Evolutionary conservation across 768 basidiomycete species (phyloP).

Genomic region (Saitozyma podzolica): DNA sequence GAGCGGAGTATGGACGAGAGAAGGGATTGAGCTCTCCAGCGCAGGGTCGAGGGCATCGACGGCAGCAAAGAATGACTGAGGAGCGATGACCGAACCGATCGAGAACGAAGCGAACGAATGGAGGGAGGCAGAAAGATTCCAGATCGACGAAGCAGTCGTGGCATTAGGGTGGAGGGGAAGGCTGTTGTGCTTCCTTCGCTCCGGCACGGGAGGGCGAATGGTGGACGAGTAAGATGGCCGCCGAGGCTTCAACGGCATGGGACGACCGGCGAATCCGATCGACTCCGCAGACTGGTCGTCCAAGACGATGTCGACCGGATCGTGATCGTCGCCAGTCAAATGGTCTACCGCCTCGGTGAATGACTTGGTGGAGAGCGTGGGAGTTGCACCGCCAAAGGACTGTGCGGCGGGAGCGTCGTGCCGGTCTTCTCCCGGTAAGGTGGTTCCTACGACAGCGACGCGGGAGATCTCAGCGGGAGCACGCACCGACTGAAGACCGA

Average conservation of each 20-base stretch:
- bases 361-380: slow-evolving; percentile 42
- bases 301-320: slow-evolving; percentile 22
- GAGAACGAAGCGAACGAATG: slow-evolving; percentile 39
- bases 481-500: slow-evolving; percentile 33
- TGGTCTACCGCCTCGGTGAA: slow-evolving; percentile 41
- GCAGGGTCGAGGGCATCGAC: too few species aligned
- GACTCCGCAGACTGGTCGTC: slow-evolving; percentile 35
- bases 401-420: slow-evolving; percentile 3
- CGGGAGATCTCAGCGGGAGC: too few species aligned
- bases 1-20: too few species aligned
- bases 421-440: slow-evolving; percentile 6
- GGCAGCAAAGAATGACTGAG: slow-evolving; percentile 6
- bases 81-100: slow-evolving; percentile 25
- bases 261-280: slow-evolving; percentile 15
- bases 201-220: slow-evolving; percentile 2
- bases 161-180: slow-evolving; percentile 19
- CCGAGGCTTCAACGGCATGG: slow-evolving; percentile 2
- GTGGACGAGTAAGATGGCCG: too few species aligned
- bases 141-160: slow-evolving; percentile 28
- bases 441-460: slow-evolving; percentile 33
- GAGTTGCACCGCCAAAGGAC: too few species aligned
- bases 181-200: not conserved
- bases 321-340: slow-evolving; percentile 22
- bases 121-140: slow-evolving; percentile 37
- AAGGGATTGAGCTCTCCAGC: too few species aligned